Base-by-base conservation (phyloP, 305 asterid species). In the Caryopteris hybrid region DNA sequence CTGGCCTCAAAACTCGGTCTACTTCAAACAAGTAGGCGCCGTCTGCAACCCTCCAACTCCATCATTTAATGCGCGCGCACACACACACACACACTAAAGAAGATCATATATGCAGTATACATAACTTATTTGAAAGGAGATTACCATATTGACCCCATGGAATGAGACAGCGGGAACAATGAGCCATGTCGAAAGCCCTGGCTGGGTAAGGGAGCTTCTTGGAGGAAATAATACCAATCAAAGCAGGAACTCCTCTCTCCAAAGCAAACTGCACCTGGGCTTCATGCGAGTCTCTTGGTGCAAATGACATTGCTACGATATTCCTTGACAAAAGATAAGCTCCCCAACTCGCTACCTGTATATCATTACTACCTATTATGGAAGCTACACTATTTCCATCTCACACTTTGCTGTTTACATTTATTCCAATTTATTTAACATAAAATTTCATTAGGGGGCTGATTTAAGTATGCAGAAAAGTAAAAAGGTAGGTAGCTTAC, bases 21-120 rank as follows among this genome's bases (percentile, higher is more conserved):
- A 85, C 91, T 72, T 85, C 91, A 11, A 80, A 78, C 83, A 85
- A 74, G 78, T 80, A 85, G 20, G 76, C 79, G 1, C 91, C 91
- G 64, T 80, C 88, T 85, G 51, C 23, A 46, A 53, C 1, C 25
- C 4, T 0, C 31, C 4, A 25, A 4, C 4, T 25, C 3, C 4
- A 4, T 25, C 4, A 25, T 1, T 25, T 25, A 25, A 2, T 25
- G 31, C 4, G 31, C 31, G 31, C 2, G n/a, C n/a, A n/a, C n/a
- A n/a, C n/a, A n/a, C n/a, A n/a, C n/a, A n/a, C n/a, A n/a, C n/a
- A n/a, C n/a, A n/a, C n/a, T n/a, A n/a, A n/a, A n/a, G n/a, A n/a
- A n/a, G n/a, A n/a, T n/a, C n/a, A n/a, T n/a, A n/a, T n/a, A 31
- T 8, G 5, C 11, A 3, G 45, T 6, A 25, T 25, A 25, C 4